These are phyloP conservation scores for Acidiella bohemica DNA, from an alignment of 495 filamentous ascomycete genomes.

Conservation along the genomic window DNA sequence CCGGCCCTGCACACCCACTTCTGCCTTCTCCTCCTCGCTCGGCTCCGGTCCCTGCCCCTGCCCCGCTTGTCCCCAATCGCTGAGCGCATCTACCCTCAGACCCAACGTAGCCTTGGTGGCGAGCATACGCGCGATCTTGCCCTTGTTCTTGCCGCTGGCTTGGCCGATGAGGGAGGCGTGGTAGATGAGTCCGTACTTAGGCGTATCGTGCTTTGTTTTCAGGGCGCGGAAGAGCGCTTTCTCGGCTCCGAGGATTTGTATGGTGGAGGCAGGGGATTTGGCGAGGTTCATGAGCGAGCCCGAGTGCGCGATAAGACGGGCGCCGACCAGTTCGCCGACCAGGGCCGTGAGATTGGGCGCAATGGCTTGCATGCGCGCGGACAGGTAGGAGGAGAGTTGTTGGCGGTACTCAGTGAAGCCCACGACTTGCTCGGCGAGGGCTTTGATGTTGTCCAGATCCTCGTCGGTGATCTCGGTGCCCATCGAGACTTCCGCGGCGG, in stretches of 20 bases:
- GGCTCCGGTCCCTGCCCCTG: slow-evolving; percentile 42
- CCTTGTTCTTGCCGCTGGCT: slow-evolving; percentile 95
- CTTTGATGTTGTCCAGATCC: slow-evolving; percentile 80
- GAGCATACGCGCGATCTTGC: slow-evolving; percentile 94
- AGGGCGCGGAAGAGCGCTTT: slow-evolving; percentile 96
- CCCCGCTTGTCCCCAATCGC: slow-evolving; percentile 53
- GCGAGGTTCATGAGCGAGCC: slow-evolving; percentile 91
- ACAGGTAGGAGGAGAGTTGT: slow-evolving; percentile 77
- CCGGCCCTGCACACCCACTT: slow-evolving; percentile 57
- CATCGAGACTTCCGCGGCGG: slow-evolving; percentile 93
- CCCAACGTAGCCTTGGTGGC: slow-evolving; percentile 86
- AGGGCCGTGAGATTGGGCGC: slow-evolving; percentile 91
- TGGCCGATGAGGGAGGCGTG: slow-evolving; percentile 94
- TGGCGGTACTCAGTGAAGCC: slow-evolving; percentile 76
- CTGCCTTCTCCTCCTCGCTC: slow-evolving; percentile 75
- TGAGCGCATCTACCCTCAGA: slow-evolving; percentile 82
- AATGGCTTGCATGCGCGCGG: slow-evolving; percentile 89
- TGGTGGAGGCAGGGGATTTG: slow-evolving; percentile 88
- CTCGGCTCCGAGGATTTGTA: slow-evolving; percentile 96
- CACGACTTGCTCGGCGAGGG: slow-evolving; percentile 86
- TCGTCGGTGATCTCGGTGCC: slow-evolving; percentile 86
- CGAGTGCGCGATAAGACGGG: slow-evolving; percentile 87
- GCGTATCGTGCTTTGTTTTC: slow-evolving; percentile 98
- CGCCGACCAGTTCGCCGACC: slow-evolving; percentile 88
- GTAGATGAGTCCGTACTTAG: slow-evolving; percentile 98